Conservation (phyloP, 805 yeast species). For the Starmerella floricola region DNA sequence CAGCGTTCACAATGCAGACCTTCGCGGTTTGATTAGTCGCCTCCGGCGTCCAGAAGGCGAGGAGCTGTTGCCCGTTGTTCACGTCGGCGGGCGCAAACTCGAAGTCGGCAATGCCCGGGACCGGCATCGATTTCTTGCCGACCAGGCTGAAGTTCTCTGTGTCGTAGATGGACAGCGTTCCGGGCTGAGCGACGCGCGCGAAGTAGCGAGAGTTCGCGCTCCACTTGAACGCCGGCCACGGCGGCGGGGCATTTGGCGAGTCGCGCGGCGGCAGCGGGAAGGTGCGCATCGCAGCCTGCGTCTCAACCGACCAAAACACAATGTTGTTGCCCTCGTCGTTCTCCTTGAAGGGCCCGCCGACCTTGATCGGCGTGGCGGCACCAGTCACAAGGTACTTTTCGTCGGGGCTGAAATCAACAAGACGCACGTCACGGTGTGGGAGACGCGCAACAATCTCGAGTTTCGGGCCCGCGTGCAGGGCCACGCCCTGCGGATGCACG, state of each 20-base stretch:
- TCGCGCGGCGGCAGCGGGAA: conserved; percentile 48
- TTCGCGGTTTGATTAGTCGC: conserved; percentile 83
- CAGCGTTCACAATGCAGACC: conserved; percentile 79
- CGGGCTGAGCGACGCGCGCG: conserved; percentile 87
- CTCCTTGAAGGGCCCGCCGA: conserved; percentile 68
- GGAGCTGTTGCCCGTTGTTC: conserved; percentile 46
- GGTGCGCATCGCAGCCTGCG: conserved; percentile 75
- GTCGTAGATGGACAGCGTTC: conserved; percentile 80
- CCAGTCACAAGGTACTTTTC: conserved; percentile 84
- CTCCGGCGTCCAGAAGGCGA: conserved; percentile 97
- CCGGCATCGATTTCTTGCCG: conserved; percentile 73
- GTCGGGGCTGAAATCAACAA: conserved; percentile 83
- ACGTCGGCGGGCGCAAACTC: conserved; percentile 91
- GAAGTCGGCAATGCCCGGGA: conserved; percentile 77
- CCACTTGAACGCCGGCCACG: conserved; percentile 98
- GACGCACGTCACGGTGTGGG: conserved; percentile 77
- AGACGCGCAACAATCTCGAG: conserved; percentile 66
- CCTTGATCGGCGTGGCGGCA: conserved; percentile 73
- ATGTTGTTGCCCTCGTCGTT: conserved; percentile 87
- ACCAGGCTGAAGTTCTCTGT: conserved; percentile 63
- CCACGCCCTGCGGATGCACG: conserved; percentile 87
- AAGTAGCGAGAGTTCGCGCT: conserved; percentile 82
- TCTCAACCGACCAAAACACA: conserved; percentile 80
- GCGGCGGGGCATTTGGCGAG: conserved; percentile 37
- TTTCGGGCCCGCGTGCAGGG: conserved; percentile 86